A percentile compares a stretch with the other conserved stretches of the same genome.
These are phyloP conservation scores for Chloranthus sessilifolius DNA, from an alignment of 164 flowering plant species.

Conservation along the genomic window DNA sequence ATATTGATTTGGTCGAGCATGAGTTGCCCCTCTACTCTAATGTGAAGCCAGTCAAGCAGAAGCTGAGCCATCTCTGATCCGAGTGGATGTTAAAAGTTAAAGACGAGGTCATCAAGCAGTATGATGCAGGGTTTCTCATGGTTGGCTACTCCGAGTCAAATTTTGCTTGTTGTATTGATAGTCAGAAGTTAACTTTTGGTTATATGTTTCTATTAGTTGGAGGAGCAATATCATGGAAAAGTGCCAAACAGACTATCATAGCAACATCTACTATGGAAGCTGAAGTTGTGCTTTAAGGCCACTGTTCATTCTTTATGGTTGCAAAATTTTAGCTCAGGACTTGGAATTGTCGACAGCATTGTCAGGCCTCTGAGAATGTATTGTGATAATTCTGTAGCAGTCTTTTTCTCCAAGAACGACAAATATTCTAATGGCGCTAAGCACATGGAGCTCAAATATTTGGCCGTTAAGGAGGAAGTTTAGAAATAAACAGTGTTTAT, in stretches of 20 bases:
- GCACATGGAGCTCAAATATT: not conserved
- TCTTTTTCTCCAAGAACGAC: not conserved
- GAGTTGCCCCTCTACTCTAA: no score
- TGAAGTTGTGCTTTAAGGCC: not conserved
- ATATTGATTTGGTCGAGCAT: no score
- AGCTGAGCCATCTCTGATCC: no score
- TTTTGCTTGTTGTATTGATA: not conserved
- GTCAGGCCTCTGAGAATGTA: not conserved
- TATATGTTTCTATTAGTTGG: not conserved
- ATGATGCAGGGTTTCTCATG: no score
- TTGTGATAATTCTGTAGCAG: not conserved
- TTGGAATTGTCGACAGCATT: not conserved
- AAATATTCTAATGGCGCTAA: not conserved
- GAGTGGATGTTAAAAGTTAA: no score
- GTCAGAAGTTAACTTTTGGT: not conserved
- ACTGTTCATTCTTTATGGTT: not conserved
- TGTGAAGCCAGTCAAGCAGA: no score
- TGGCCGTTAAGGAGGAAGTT: not conserved
- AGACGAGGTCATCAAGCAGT: no score
- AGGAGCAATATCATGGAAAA: not conserved
- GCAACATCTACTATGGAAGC: constrained; percentile 3
- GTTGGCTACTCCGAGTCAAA: not conserved
- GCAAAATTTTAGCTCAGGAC: not conserved
- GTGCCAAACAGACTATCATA: not conserved
- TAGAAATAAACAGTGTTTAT: not conserved